A percentile compares a stretch with the other conserved stretches of the same genome.
Conservation (phyloP, 2,329 filamentous ascomycete species). For the Penicillium thymicola region DNA sequence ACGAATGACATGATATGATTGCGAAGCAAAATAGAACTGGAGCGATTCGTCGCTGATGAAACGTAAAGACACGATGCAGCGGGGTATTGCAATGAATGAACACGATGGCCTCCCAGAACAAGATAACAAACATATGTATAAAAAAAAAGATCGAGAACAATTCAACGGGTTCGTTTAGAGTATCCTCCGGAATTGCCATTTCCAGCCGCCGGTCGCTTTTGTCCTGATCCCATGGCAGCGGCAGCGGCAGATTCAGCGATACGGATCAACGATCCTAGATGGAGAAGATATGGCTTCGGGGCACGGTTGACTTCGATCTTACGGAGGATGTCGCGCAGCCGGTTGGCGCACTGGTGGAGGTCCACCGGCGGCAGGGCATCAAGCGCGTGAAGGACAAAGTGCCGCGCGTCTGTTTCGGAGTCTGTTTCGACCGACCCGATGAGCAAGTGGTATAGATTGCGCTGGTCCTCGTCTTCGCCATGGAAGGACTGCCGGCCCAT, state of each 20-base stretch:
- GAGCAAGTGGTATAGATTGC: conserved; percentile 43
- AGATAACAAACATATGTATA: conserved; percentile 9
- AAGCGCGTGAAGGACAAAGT: conserved; percentile 42
- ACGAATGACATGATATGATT: background rate
- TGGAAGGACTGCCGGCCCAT: conserved; percentile 34
- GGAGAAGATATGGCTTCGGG: conserved; percentile 35
- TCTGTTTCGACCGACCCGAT: conserved; percentile 35
- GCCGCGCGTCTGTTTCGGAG: conserved; percentile 23
- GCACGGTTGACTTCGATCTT: conserved; percentile 47
- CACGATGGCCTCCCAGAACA: conserved; percentile 19
- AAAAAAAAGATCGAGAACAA: conserved; percentile 3
- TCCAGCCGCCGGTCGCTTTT: conserved; percentile 34
- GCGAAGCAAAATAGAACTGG: conserved; percentile 3
- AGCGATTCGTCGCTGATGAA: conserved; percentile 9
- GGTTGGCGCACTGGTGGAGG: conserved; percentile 30
- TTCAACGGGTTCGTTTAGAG: conserved; percentile 35
- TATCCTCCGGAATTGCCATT: conserved; percentile 27
- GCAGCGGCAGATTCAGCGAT: conserved; percentile 24
- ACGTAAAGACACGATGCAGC: conserved; percentile 16
- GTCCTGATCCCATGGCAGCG: conserved; percentile 18
- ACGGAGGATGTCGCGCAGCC: conserved; percentile 31
- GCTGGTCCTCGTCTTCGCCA: conserved; percentile 41
- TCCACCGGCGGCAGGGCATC: conserved; percentile 31
- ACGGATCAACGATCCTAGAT: conserved; percentile 32
- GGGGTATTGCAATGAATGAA: conserved; percentile 27